Conservation (phyloP, 768 basidiomycete genomes). For the Termitomyces sp. region DNA sequence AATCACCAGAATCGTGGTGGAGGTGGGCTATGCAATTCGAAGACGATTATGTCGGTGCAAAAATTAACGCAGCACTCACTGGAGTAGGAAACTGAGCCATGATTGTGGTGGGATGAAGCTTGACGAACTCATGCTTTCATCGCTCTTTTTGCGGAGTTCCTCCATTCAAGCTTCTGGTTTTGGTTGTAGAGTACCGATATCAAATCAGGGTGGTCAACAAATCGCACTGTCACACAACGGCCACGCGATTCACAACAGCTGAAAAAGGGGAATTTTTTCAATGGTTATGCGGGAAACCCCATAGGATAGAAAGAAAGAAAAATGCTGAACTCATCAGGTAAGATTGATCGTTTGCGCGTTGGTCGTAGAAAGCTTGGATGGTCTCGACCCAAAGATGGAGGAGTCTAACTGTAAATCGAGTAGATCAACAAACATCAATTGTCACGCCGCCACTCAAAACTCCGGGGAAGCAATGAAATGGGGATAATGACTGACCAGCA, state of each 20-base stretch:
- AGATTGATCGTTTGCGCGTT: too few relatives aligned
- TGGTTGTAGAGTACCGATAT: background rate
- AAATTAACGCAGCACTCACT: background rate
- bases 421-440: too few relatives aligned
- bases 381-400: too few relatives aligned
- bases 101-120: background rate
- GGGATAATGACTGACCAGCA: too few relatives aligned
- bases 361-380: too few relatives aligned
- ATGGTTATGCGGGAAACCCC: background rate
- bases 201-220: background rate
- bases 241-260: background rate
- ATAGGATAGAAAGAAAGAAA: background rate
- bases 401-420: too few relatives aligned
- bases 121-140: background rate
- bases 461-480: too few relatives aligned
- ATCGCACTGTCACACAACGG: too few relatives aligned
- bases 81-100: background rate
- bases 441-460: too few relatives aligned
- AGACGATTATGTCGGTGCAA: background rate
- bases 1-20: constrained; percentile 28
- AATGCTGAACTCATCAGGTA: too few relatives aligned
- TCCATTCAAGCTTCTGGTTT: too few relatives aligned
- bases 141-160: background rate
- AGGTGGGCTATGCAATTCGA: constrained; percentile 13
- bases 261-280: background rate